A percentile compares a stretch with the other conserved stretches of the same genome.
These are phyloP conservation scores for Hamigera avellanea DNA, from an alignment of 495 filamentous ascomycete genomes.

Conservation along the genomic window DNA sequence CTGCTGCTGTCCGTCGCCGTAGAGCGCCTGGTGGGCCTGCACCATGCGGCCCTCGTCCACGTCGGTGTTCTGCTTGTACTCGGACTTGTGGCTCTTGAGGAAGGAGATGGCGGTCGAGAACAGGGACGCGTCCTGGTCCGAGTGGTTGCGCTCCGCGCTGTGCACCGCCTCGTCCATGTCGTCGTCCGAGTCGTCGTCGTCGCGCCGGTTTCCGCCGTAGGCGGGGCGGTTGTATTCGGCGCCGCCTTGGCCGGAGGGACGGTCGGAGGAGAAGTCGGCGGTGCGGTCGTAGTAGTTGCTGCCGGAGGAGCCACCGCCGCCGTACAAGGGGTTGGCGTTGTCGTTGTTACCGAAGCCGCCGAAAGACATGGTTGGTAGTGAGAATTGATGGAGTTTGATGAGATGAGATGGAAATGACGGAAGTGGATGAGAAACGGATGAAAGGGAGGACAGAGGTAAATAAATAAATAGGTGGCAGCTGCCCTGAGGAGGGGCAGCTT, in stretches of 20 bases:
- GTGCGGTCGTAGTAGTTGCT: constrained; percentile 6
- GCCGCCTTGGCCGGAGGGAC: constrained; percentile 1
- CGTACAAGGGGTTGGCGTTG: constrained; percentile 1
- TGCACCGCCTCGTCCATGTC: constrained; percentile 35
- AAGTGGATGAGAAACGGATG: too few species aligned
- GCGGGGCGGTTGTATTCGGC: constrained; percentile 7
- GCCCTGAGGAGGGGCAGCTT: too few species aligned
- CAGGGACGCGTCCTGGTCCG: constrained; percentile 24
- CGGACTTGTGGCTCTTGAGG: constrained; percentile 31
- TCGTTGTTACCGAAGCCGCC: too few species aligned
- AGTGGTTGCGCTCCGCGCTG: constrained; percentile 34
- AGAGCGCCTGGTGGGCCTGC: constrained; percentile 43
- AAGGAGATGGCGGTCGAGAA: constrained; percentile 39
- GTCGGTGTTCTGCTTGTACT: constrained; percentile 13
- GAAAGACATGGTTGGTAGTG: too few species aligned
- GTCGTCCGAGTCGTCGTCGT: too few species aligned
- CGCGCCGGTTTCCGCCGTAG: too few species aligned
- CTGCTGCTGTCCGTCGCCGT: constrained; percentile 22
- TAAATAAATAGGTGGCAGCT: not conserved
- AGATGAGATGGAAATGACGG: too few species aligned
- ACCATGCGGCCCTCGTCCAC: constrained; percentile 48
- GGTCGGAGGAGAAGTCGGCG: constrained; percentile 1
- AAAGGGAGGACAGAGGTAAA: too few species aligned
- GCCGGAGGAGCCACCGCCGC: constrained; percentile 6
- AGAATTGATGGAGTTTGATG: not conserved